Evolutionary conservation across 2,329 filamentous ascomycete species (phyloP).

Genomic region (Colletotrichum simmondsii): DNA sequence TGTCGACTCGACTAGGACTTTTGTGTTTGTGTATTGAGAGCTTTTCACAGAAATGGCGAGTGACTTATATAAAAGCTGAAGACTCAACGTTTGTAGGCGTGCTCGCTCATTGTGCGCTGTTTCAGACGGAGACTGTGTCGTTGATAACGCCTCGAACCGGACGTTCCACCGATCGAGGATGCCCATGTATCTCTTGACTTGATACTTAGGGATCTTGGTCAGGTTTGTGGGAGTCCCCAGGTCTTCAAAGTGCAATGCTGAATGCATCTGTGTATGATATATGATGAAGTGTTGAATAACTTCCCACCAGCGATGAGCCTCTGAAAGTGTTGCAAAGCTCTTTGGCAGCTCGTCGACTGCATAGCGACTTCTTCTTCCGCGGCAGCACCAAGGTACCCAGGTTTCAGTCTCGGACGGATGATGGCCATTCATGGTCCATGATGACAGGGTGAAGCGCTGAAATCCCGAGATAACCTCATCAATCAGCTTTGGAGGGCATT

Average conservation of each 20-base stretch:
- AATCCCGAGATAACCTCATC: conserved; percentile 13
- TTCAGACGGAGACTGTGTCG: not conserved
- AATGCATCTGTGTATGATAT: not conserved
- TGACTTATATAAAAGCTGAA: conserved; percentile 13
- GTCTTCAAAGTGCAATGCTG: conserved; percentile 34
- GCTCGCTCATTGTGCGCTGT: not conserved
- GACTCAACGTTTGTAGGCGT: conserved; percentile 1
- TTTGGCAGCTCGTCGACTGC: conserved; percentile 21
- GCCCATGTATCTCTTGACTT: conserved; percentile 31
- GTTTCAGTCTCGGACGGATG: conserved; percentile 9
- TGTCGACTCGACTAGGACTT: not conserved
- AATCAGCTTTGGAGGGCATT: conserved; percentile 12
- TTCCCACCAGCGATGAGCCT: conserved; percentile 23
- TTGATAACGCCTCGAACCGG: not conserved
- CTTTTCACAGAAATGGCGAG: conserved; percentile 7
- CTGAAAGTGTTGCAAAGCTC: not conserved
- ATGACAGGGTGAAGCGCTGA: conserved; percentile 13
- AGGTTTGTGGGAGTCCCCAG: not conserved
- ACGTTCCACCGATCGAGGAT: conserved; percentile 2
- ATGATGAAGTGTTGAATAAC: conserved; percentile 18
- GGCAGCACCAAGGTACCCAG: conserved; percentile 27
- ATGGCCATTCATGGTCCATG: conserved; percentile 13
- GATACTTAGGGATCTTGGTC: not conserved
- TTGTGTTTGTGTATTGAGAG: not conserved
- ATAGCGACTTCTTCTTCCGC: conserved; percentile 16